Evolutionary conservation across 805 yeast species (phyloP), one percentile per base, ranked within the genome.

Genomic region (Trichomonascus vanleenenianus): DNA sequence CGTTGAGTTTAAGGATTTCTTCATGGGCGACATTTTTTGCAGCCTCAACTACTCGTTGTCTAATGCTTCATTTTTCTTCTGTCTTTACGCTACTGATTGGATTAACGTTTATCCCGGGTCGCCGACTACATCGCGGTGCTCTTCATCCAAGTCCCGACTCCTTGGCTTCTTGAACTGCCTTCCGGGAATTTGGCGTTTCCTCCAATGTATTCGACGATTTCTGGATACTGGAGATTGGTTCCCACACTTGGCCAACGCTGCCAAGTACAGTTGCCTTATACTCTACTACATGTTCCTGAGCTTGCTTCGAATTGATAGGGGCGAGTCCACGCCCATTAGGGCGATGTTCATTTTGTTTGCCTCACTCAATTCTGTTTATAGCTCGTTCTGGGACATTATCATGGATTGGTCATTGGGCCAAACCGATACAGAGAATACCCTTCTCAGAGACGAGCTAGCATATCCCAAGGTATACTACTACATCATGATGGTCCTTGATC

Each of bases 401-500:
- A 87, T 93, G 95, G 98, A 93, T 68, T 93, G 96, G 91, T 88
- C 97, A 2, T 67, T 93, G 56, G 71, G 84, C 46, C 96, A 86
- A 61, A 68, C 77, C 25, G 74, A 70, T 11, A 72, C 83, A 2
- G 70, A 72, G 49, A 73, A 83, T 60, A 64, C 64, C 46, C 64
- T 81, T 22, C 67, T 89, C 43, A 72, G 97, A 55, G 81, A 85
- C 57, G 82, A 85, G 56, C 68, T 89, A 42, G 82, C 81, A 37
- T 81, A 75, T 56, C 71, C 73, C 10, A 80, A 82, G 9, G 71
- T 74, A 61, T 67, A 76, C 25, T 88, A 88, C 61, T 91, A 88
- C 57, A 46, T 64, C 9, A 93, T 95, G 0, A 85, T 88, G 71
- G 61, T 85, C 1, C 48, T 74, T 39, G 91, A 93, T 65, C 77